Evolutionary conservation across 352 stramenopile genomes (phyloP), one percentile per base, ranked within the genome.

Genomic region (Detonula confervacea): DNA sequence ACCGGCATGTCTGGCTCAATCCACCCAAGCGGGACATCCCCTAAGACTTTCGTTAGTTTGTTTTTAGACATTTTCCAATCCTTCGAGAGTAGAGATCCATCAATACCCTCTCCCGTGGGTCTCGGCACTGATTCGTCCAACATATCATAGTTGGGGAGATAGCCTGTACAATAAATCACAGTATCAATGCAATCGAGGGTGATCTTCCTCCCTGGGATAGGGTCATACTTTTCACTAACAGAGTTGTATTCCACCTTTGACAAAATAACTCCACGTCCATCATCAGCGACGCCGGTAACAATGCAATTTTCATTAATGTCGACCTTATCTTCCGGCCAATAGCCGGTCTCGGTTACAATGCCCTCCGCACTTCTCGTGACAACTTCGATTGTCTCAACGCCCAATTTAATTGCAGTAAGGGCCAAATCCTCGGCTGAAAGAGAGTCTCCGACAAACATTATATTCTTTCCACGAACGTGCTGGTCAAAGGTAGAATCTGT

Each of bases 121-220:
- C 39, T 25, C 44, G 24, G 33, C 70, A 27, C 12, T n/a, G 16
- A 63, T 54, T 24, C 12, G 54, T 91, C 82, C 8, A 91, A 37
- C 68, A 89, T 87, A 37, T 68, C 55, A 0, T 78, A 52, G 29
- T 84, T 78, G 1, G 22, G 11, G 0, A 30, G 5, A 37, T 91
- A 91, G 27, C 85, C 85, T 9, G 85, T 91, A 46, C 85, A 91
- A 63, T 79, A 83, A 20, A 91, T 84, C 3, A 91, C 46, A 8
- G 8, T 37, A 37, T 37, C 30, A 9, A 37, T 8, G 8, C 8
- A 9, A 8, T 37, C 30, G 8, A 9, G 30, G 6, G 65, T 81
- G 51, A 72, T 52, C 65, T 87, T 81, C 29, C 80, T 54, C 12
- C 65, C 35, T 11, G 85, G n/a, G 9, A 42, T 76, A 11, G 66